A percentile compares a stretch with the other conserved stretches of the same genome.
Conservation (phyloP, 371 early-diverging fungal genomes). For the Rhizomucor pusillus region DNA sequence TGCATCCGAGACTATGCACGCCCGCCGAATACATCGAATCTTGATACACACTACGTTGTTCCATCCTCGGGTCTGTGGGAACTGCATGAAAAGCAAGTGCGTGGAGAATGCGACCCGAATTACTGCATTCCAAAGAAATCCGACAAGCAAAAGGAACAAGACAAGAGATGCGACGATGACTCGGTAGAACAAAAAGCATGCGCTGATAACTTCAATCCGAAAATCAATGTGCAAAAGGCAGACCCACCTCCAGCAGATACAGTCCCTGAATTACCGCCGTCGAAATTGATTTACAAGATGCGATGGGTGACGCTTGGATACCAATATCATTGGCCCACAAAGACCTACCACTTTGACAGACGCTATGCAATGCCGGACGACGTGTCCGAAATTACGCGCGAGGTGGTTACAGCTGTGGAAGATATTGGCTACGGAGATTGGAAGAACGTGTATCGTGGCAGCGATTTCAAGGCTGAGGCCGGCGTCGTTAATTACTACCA, state of each 20-base stretch:
- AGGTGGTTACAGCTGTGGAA: slow-evolving; percentile 52
- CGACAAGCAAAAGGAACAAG: slow-evolving; percentile 3
- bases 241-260: slow-evolving; percentile 41
- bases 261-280: slow-evolving; percentile 39
- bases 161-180: neutral
- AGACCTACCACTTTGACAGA: slow-evolving; percentile 66
- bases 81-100: slow-evolving; percentile 39
- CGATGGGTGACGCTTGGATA: slow-evolving; percentile 91
- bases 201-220: slow-evolving; percentile 17
- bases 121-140: slow-evolving; percentile 25
- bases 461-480: slow-evolving; percentile 77
- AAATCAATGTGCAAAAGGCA: slow-evolving; percentile 17
- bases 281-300: slow-evolving; percentile 55
- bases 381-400: slow-evolving; percentile 44
- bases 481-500: slow-evolving; percentile 96
- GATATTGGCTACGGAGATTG: slow-evolving; percentile 32
- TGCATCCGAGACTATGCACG: slow-evolving; percentile 66
- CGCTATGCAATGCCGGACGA: slow-evolving; percentile 51
- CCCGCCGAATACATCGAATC: slow-evolving; percentile 78
- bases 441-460: slow-evolving; percentile 46
- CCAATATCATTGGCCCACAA: slow-evolving; percentile 92
- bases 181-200: slow-evolving; percentile 16
- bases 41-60: slow-evolving; percentile 77
- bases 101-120: slow-evolving; percentile 21
- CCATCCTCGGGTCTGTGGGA: slow-evolving; percentile 72